These are phyloP conservation scores for Fomitopsis pinicola DNA, from an alignment of 1,284 basidiomycete genomes.

Conservation along the genomic window DNA sequence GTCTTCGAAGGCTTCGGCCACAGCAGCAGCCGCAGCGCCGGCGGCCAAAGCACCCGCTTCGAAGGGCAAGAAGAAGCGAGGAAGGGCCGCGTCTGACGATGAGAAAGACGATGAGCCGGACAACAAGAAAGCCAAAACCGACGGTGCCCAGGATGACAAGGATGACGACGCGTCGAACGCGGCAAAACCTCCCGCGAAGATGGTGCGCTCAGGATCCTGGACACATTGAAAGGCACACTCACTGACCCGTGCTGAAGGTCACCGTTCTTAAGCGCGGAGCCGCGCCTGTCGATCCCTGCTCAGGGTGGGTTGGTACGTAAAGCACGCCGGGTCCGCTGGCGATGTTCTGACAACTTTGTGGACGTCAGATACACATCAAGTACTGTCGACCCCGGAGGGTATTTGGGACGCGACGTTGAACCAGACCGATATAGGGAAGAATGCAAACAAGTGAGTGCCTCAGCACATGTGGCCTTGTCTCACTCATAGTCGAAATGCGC, in stretches of 20 bases:
- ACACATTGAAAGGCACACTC: constrained; percentile 8
- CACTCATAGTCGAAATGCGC: not conserved
- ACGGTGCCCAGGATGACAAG: constrained; percentile 18
- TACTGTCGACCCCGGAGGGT: constrained; percentile 41
- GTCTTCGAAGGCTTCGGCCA: constrained; percentile 11
- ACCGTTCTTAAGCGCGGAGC: constrained; percentile 56
- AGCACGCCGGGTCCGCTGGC: not conserved
- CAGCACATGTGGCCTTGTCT: not conserved
- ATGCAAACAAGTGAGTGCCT: constrained; percentile 54
- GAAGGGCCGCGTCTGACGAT: constrained; percentile 19
- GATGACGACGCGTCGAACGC: constrained; percentile 20
- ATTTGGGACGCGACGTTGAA: constrained; percentile 71
- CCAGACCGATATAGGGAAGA: constrained; percentile 57
- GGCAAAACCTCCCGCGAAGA: constrained; percentile 29
- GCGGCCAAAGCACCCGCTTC: not conserved
- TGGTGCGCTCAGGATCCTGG: constrained; percentile 20
- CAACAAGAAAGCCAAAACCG: constrained; percentile 35
- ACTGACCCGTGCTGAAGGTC: constrained; percentile 31
- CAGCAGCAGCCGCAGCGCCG: constrained; percentile 4
- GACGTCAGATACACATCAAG: constrained; percentile 49
- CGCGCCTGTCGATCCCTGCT: constrained; percentile 54
- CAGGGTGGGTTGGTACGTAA: constrained; percentile 45
- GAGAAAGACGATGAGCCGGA: constrained; percentile 24
- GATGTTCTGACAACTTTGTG: not conserved
- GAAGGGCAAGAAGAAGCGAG: constrained; percentile 19